Evolutionary conservation across 352 stramenopile genomes (phyloP), one percentile per base, ranked within the genome.

Genomic region (Phytophthora agathidicida): DNA sequence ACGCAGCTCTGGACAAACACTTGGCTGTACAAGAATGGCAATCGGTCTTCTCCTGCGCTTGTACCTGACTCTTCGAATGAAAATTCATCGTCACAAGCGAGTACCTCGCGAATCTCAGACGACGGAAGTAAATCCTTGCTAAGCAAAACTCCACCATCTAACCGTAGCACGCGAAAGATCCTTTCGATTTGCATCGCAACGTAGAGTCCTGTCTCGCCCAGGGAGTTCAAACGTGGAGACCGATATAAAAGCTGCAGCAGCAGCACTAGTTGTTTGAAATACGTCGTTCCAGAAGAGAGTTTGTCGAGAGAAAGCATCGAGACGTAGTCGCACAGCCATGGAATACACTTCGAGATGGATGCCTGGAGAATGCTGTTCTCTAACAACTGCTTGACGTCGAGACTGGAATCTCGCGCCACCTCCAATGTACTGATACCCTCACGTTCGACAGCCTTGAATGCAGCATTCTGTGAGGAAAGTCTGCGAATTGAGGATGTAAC

Each of bases 1-100:
- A 91, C 64, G 37, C 82, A 91, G 31, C 68, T 83, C 46, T 88
- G 71, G 5, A 89, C 56, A 51, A 88, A 88, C 35, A 91, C 76
- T 58, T 78, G 72, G 31, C 71, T 88, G 57, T 80, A 84, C 26
- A 91, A 59, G 33, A 89, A 91, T 19, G 78, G 77, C n/a, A 89
- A 36, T 1, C 35, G 26, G 35, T 91, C 81, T 53, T 73, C 55
- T 30, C 60, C 69, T 14, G 42, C 1, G 23, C 28, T 27, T 50
- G 16, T 5, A 11, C 35, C 30, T 7, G 36, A 45, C 19, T 63
- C 37, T 7, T 76, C 36, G 0, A 30, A 30, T 9, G 31, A 39
- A 7, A 16, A n/a, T 36, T 60, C 45, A 3, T 57, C 28, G 5
- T 54, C 33, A 24, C 32, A 16, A 26, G 48, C 36, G 8, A 79